Percentiles rank a stretch among this genome's conserved stretches.
These are phyloP conservation scores for Pleurotus cornucopiae DNA, from an alignment of 768 basidiomycete species.

Conservation along the genomic window DNA sequence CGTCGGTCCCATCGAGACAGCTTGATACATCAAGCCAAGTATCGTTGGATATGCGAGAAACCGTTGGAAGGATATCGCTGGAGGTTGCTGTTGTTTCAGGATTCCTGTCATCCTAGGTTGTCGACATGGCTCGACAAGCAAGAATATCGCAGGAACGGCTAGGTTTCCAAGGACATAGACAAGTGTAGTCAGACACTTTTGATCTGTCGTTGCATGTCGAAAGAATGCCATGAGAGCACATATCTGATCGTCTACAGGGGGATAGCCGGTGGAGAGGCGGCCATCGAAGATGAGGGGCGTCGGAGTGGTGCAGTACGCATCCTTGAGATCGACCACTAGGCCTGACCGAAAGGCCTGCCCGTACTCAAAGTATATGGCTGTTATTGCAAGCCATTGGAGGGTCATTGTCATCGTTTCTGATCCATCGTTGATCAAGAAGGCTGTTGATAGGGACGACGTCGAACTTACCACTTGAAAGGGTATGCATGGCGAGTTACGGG, in stretches of 20 bases:
- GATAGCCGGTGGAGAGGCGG: background rate
- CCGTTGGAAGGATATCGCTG: background rate
- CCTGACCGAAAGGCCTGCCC: background rate
- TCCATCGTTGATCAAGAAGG: background rate
- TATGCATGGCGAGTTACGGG: too few relatives aligned
- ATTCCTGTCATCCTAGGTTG: background rate
- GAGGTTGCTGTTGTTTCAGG: background rate
- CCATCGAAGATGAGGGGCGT: background rate
- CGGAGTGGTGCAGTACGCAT: background rate
- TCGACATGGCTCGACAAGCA: background rate
- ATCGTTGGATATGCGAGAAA: background rate
- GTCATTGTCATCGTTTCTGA: background rate
- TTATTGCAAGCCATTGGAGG: background rate
- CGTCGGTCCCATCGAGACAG: background rate
- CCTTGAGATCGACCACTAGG: constrained; percentile 1
- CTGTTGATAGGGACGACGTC: background rate
- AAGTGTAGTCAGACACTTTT: background rate
- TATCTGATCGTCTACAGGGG: background rate
- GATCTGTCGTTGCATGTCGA: background rate
- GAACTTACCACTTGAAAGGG: too few relatives aligned
- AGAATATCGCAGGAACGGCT: background rate
- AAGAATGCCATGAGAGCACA: constrained; percentile 2
- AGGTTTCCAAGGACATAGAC: background rate
- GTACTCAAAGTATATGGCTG: background rate
- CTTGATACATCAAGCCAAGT: constrained; percentile 1